Evolutionary conservation across 2,329 filamentous ascomycete species (phyloP), one percentile per base, ranked within the genome.

Genomic region (Botrytis deweyae): DNA sequence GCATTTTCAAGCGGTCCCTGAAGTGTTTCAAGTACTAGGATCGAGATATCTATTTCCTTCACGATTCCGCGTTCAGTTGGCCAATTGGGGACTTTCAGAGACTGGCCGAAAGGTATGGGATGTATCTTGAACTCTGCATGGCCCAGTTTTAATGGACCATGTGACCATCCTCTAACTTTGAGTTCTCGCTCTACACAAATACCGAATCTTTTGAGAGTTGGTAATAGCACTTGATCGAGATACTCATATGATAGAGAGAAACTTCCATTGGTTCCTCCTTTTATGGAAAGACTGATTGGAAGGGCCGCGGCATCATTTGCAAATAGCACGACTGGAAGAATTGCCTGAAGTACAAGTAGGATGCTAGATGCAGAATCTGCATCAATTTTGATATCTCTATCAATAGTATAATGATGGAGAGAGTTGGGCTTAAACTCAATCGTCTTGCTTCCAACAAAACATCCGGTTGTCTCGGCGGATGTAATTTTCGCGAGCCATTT

Each of bases 211-310:
- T 88, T 83, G 0, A 91, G 81, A 0, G 84, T 82, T 4, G 89
- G 89, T 46, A 90, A 81, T 1, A 91, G 83, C 0, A 91, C 86
- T 77, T 90, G 89, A 77, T 89, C 87, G 5, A 90, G 81, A 77
- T 91, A 91, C 77, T 91, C 89, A 74, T 84, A 90, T n/a, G 86
- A 88, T 1, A 85, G 83, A 0, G 88, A 89, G 78, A 85, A 89
- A 16, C 84, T 82, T 3, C 88, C 86, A 76, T 91, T 90, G 1
- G 89, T 90, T 25, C 89, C 89, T 8, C 89, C 89, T 2, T 85
- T 83, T 10, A 91, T 85, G 29, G 84, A 83, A 8, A 90, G 76
- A 44, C 84, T 83, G 36, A 90, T 81, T 2, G 85, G 84, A 40
- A 85, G 82, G 10, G 77, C 80, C n/a, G 75, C 79, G 10, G 82